Evolutionary conservation across 2,329 filamentous ascomycete genomes (phyloP).

Genomic region (Bipolaris cookei): DNA sequence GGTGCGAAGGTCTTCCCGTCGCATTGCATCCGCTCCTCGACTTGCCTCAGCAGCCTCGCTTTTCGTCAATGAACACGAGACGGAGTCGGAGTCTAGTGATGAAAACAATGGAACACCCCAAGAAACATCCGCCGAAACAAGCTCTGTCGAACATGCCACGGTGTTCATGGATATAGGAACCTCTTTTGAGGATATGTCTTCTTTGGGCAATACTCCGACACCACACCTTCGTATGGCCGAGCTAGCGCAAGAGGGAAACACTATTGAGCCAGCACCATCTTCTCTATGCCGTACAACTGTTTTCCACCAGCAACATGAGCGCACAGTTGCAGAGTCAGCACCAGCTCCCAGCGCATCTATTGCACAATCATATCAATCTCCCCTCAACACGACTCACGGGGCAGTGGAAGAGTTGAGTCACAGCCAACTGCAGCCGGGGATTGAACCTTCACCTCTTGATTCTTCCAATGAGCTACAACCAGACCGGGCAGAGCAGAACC

Average conservation of each 20-base stretch:
- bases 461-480: background rate
- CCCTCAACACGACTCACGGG: background rate
- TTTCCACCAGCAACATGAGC: background rate
- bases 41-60: conserved; percentile 1
- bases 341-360: background rate
- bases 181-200: background rate
- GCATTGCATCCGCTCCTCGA: background rate
- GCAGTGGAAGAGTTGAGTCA: background rate
- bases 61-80: conserved; percentile 1
- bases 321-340: background rate
- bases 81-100: conserved; percentile 2
- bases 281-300: background rate
- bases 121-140: background rate
- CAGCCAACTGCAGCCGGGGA: background rate
- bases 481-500: background rate
- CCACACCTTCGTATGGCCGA: background rate
- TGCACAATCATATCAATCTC: conserved; percentile 2
- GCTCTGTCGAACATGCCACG: background rate
- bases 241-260: background rate
- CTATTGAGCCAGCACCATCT: background rate
- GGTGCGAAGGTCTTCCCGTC: conserved; percentile 3
- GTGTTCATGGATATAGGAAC: background rate
- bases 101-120: background rate
- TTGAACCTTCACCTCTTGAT: background rate
- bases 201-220: background rate